Conservation (phyloP, 2,329 filamentous ascomycete genomes). For the Didymella glomerata region DNA sequence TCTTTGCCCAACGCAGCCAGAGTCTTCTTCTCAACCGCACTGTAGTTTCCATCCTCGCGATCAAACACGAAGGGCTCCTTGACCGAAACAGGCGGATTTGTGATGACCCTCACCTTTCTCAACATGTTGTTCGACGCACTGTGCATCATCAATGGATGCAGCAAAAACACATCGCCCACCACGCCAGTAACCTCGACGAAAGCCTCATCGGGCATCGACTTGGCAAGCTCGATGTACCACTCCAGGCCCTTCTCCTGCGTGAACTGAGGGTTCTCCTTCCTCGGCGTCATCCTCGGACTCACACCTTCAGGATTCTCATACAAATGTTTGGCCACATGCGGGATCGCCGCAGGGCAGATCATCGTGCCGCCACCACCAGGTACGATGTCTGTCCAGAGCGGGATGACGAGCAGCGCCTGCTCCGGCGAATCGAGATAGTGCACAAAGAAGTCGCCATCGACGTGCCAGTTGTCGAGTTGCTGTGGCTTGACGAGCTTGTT, state of each 20-base stretch:
- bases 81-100: slow-evolving; percentile 63
- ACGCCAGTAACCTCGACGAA: slow-evolving; percentile 65
- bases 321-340: slow-evolving; percentile 64
- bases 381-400: slow-evolving; percentile 70
- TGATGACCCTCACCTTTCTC: slow-evolving; percentile 61
- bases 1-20: slow-evolving; percentile 59
- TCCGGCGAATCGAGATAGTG: slow-evolving; percentile 76
- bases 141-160: slow-evolving; percentile 70
- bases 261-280: slow-evolving; percentile 59
- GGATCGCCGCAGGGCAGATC: slow-evolving; percentile 68
- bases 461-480: slow-evolving; percentile 69
- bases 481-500: slow-evolving; percentile 61
- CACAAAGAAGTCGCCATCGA: slow-evolving; percentile 76
- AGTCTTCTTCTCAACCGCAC: slow-evolving; percentile 65
- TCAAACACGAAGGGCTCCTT: slow-evolving; percentile 63
- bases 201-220: slow-evolving; percentile 46
- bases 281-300: slow-evolving; percentile 69
- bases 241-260: slow-evolving; percentile 52
- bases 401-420: slow-evolving; percentile 73
- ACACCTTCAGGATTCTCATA: slow-evolving; percentile 71
- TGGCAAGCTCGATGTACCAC: slow-evolving; percentile 57
- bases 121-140: slow-evolving; percentile 61
- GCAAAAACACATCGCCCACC: slow-evolving; percentile 65
- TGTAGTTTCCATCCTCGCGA: slow-evolving; percentile 60
- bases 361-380: slow-evolving; percentile 70